Evolutionary conservation across 768 basidiomycete species (phyloP).

Genomic region (Tremella mesenterica): DNA sequence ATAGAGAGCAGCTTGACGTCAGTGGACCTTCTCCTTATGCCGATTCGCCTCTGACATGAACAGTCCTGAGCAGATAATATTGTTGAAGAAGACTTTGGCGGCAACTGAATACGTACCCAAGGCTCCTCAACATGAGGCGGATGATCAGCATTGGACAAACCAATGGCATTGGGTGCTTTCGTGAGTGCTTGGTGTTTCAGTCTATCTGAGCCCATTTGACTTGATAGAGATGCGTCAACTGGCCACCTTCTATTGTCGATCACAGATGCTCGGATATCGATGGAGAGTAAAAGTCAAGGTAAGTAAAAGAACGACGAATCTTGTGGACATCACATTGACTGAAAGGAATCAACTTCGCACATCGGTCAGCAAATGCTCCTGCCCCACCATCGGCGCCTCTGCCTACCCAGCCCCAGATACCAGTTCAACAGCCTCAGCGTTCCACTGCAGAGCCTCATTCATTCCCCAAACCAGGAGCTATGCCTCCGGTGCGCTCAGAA

Average conservation of each 20-base stretch:
- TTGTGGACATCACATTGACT: conserved; percentile 1
- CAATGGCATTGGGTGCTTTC: conserved; percentile 98
- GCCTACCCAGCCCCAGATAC: no score
- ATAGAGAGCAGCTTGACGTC: conserved; percentile 81
- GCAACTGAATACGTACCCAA: conserved; percentile 57
- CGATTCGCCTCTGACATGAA: neutral
- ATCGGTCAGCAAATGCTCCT: conserved; percentile 15
- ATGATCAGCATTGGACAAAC: conserved; percentile 96
- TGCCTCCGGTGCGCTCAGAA: no score
- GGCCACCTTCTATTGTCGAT: conserved; percentile 81
- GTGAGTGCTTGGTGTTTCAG: conserved; percentile 11
- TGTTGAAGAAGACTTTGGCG: conserved; percentile 1
- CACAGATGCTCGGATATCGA: conserved; percentile 82
- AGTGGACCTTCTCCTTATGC: conserved; percentile 10
- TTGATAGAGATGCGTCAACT: conserved; percentile 76
- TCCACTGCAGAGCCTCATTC: no score
- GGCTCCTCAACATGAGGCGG: conserved; percentile 59
- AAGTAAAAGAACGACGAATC: conserved; percentile 11
- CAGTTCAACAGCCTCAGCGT: no score
- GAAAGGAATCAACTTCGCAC: conserved; percentile 81
- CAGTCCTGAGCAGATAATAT: neutral
- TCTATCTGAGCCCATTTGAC: neutral
- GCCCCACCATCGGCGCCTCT: conserved; percentile 16
- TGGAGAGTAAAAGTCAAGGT: conserved; percentile 90
- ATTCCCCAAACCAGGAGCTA: no score